Conservation (phyloP, 352 stramenopile species). For the Phytophthora melonis region DNA sequence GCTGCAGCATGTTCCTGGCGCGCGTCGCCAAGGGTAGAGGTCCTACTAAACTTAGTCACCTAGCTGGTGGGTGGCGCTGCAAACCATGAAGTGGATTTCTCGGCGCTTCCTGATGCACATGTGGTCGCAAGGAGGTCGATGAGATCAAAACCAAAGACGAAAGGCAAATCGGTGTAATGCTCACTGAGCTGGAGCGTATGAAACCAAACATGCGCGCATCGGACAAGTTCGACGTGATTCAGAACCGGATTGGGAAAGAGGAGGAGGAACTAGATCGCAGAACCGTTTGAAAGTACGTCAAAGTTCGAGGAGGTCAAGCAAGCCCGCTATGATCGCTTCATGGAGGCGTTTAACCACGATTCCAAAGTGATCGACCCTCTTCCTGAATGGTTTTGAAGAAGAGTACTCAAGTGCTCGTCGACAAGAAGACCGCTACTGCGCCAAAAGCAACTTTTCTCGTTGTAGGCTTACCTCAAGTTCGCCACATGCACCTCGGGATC, state of each 20-base stretch:
- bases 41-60: no score
- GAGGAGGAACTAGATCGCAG: conserved; percentile 80
- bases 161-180: conserved; percentile 67
- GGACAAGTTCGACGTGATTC: conserved; percentile 90
- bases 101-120: conserved; percentile 73
- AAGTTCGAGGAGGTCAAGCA: conserved; percentile 85
- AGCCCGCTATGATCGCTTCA: conserved; percentile 83
- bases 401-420: no score
- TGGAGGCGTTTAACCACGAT: conserved; percentile 96
- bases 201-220: conserved; percentile 97
- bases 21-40: no score
- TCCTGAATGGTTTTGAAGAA: no score
- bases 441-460: no score
- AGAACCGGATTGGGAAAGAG: conserved; percentile 78
- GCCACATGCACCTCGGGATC: no score
- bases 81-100: conserved; percentile 92
- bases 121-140: conserved; percentile 89
- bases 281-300: conserved; percentile 61
- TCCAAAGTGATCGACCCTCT: conserved; percentile 88
- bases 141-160: conserved; percentile 80
- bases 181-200: conserved; percentile 94
- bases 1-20: not conserved
- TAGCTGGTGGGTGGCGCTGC: conserved; percentile 3
- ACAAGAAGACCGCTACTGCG: no score
- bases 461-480: no score